phyloP scores from a whole-genome alignment of 2,329 filamentous ascomycete genomes.

The Colletotrichum sojae region DNA sequence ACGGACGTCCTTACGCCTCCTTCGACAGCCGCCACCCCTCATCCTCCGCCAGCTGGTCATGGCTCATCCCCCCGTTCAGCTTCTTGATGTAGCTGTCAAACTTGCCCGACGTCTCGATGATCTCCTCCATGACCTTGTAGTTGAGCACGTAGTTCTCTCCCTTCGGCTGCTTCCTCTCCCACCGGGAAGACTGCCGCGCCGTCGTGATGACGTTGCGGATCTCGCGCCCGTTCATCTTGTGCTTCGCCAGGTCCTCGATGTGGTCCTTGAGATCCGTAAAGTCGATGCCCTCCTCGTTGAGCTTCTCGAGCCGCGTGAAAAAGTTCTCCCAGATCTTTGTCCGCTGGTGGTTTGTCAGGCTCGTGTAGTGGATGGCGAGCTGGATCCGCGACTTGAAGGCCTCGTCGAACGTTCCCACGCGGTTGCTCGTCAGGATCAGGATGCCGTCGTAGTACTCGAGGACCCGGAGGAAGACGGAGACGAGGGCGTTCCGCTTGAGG shows the following conservation, averaged over 20 bases:
- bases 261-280: not conserved
- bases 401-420: constrained; percentile 50
- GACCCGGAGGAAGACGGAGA: constrained; percentile 54
- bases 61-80: no score
- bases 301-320: constrained; percentile 36
- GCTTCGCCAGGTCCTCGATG: constrained; percentile 29
- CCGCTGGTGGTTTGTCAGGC: constrained; percentile 42
- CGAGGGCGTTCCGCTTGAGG: not conserved
- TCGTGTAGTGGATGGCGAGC: constrained; percentile 45
- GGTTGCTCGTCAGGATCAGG: constrained; percentile 58
- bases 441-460: constrained; percentile 54
- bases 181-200: not conserved
- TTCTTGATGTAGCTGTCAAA: no score
- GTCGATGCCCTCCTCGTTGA: constrained; percentile 17
- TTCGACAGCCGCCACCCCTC: no score
- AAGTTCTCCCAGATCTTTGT: constrained; percentile 46
- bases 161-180: no score
- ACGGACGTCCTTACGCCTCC: no score
- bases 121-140: no score
- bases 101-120: no score
- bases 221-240: constrained; percentile 44
- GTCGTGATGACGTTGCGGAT: constrained; percentile 42
- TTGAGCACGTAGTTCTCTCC: no score
- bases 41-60: no score
- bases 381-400: constrained; percentile 46